phyloP scores from a whole-genome alignment of 2,329 filamentous ascomycete genomes.

The Pseudogymnoascus sp. region DNA sequence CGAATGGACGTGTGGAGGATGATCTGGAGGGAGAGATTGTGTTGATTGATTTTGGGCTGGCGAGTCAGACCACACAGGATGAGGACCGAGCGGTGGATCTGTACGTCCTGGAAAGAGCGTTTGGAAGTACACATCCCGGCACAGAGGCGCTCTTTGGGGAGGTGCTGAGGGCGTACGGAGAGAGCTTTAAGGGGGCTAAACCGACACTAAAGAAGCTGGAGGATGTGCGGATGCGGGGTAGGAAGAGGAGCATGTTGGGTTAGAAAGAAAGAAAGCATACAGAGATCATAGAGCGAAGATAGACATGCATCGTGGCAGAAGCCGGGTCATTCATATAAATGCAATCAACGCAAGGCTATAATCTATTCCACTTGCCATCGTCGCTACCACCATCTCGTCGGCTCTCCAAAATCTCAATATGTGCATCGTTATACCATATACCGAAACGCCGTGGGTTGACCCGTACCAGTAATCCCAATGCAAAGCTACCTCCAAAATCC shows the following conservation, averaged over 20 bases:
- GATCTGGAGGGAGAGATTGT: conserved; percentile 66
- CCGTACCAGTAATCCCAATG: conserved; percentile 3
- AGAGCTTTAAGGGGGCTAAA: conserved; percentile 66
- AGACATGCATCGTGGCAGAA: neutral
- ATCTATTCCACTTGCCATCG: neutral
- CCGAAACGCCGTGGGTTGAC: neutral
- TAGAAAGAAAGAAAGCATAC: conserved; percentile 32
- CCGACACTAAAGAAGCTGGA: conserved; percentile 75
- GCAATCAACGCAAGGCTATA: neutral
- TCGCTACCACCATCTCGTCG: neutral
- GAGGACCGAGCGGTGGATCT: conserved; percentile 94
- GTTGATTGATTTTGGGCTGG: conserved; percentile 90
- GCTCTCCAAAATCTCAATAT: conserved; percentile 4
- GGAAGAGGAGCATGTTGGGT: conserved; percentile 96
- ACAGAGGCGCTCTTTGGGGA: conserved; percentile 70
- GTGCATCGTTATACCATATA: conserved; percentile 3
- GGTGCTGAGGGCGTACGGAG: conserved; percentile 66
- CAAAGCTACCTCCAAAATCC: conserved; percentile 13
- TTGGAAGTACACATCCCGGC: conserved; percentile 86
- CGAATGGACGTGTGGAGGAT: conserved; percentile 19
- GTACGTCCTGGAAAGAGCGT: conserved; percentile 90
- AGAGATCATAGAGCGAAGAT: neutral
- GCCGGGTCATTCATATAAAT: neutral
- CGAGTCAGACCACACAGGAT: conserved; percentile 70
- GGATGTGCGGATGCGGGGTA: conserved; percentile 84